Conservation (phyloP, 2,329 filamentous ascomycete species). For the Penicillium sumatraense region DNA sequence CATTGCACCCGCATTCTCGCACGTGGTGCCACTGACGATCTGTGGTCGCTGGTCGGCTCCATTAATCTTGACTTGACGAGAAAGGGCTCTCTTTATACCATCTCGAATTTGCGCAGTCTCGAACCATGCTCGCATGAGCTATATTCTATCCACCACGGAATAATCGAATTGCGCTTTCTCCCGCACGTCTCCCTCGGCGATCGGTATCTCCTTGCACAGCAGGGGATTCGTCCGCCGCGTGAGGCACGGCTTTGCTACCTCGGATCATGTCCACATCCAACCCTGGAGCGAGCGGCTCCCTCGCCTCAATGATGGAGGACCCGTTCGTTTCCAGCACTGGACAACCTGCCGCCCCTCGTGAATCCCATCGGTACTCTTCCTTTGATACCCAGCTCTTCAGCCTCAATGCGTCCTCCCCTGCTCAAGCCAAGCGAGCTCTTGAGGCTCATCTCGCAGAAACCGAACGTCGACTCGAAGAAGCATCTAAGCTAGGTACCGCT, state of each 20-base stretch:
- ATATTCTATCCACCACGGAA: constrained; percentile 15
- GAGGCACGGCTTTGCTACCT: constrained; percentile 14
- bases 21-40: constrained; percentile 15
- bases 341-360: constrained; percentile 45
- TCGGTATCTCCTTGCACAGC: constrained; percentile 21
- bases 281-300: constrained; percentile 20
- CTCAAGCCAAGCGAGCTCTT: constrained; percentile 84
- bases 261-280: constrained; percentile 22
- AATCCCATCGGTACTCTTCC: constrained; percentile 73
- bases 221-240: constrained; percentile 26
- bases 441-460: constrained; percentile 93
- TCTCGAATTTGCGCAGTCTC: constrained; percentile 21
- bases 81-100: constrained; percentile 4
- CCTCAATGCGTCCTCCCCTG: constrained; percentile 79
- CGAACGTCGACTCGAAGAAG: constrained; percentile 86
- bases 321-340: constrained; percentile 61
- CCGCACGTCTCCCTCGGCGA: constrained; percentile 6
- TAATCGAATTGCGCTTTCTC: constrained; percentile 31
- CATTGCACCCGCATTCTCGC: constrained; percentile 14
- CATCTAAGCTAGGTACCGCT: constrained; percentile 84
- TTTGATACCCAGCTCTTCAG: constrained; percentile 83
- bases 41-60: constrained; percentile 39
- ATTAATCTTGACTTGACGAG: constrained; percentile 12
- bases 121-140: constrained; percentile 37
- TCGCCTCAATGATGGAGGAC: constrained; percentile 50